Percentiles rank a stretch among this genome's conserved stretches.
These are phyloP conservation scores for Vanderwaltozyma verrucispora DNA, from an alignment of 805 yeast genomes.

Conservation along the genomic window DNA sequence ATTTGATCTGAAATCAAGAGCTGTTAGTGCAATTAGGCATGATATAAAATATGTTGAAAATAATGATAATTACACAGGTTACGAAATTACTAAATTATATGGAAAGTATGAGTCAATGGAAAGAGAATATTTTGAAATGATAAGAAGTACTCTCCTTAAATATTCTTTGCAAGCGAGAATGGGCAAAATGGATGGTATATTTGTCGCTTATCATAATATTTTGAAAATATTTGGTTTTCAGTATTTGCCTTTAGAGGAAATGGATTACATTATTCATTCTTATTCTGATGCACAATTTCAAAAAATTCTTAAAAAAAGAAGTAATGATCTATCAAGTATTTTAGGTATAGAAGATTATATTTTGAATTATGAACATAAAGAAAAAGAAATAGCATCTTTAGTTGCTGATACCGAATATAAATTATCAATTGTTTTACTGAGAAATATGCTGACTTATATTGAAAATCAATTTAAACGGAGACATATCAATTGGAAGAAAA, in stretches of 20 bases:
- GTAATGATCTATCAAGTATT: constrained; percentile 7
- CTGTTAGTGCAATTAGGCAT: constrained; percentile 75
- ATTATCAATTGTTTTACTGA: constrained; percentile 44
- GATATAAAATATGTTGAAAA: constrained; percentile 54
- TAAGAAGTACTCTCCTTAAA: constrained; percentile 67
- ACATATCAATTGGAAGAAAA: constrained; percentile 12
- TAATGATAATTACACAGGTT: constrained; percentile 47
- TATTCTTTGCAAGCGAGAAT: constrained; percentile 87
- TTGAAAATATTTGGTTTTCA: constrained; percentile 79
- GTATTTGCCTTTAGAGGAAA: constrained; percentile 62
- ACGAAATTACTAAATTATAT: constrained; percentile 48
- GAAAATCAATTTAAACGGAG: constrained; percentile 23
- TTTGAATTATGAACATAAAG: constrained; percentile 11
- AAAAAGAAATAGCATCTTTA: constrained; percentile 20
- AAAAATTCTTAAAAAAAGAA: constrained; percentile 9
- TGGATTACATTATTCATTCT: constrained; percentile 56
- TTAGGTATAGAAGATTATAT: constrained; percentile 19
- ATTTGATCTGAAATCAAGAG: constrained; percentile 87
- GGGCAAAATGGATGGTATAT: constrained; percentile 95
- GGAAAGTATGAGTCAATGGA: constrained; percentile 77
- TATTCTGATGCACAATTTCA: constrained; percentile 25
- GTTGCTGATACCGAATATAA: constrained; percentile 64
- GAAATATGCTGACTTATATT: constrained; percentile 31
- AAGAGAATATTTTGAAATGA: constrained; percentile 67
- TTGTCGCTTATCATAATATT: constrained; percentile 83